Conservation (phyloP, 805 yeast genomes). For the Ogataea chonburiensis region DNA sequence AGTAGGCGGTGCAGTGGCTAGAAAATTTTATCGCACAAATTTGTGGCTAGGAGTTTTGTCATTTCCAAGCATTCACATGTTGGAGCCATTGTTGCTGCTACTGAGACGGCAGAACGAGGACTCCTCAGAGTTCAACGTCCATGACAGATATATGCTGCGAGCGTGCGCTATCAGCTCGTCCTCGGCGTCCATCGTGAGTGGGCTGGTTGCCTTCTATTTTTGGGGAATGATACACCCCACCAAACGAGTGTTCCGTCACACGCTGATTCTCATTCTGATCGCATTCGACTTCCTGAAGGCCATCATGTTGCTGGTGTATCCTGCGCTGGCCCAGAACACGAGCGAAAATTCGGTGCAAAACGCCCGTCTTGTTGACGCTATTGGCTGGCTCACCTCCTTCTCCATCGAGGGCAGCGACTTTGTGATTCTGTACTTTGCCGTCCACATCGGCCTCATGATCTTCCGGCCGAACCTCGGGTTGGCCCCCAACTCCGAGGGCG, state of each 20-base stretch:
- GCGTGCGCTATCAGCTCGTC: slow-evolving; percentile 50
- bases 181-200: slow-evolving; percentile 47
- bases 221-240: slow-evolving; percentile 63
- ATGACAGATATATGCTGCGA: slow-evolving; percentile 30
- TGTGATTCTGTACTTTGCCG: slow-evolving; percentile 77
- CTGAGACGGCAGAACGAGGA: slow-evolving; percentile 6
- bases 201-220: slow-evolving; percentile 60
- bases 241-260: slow-evolving; percentile 64
- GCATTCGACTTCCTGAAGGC: slow-evolving; percentile 76
- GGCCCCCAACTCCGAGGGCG: slow-evolving; percentile 68
- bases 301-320: slow-evolving; percentile 63
- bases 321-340: slow-evolving; percentile 31
- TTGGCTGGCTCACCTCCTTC: slow-evolving; percentile 80
- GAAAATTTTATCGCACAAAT: slow-evolving; percentile 5
- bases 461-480: slow-evolving; percentile 63
- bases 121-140: slow-evolving; percentile 3
- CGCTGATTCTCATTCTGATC: slow-evolving; percentile 65
- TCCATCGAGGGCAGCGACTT: slow-evolving; percentile 85
- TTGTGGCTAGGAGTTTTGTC: not conserved
- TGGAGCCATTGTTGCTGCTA: not conserved
- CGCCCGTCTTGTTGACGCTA: slow-evolving; percentile 52
- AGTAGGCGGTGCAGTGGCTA: slow-evolving; percentile 1
- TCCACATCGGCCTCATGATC: slow-evolving; percentile 75
- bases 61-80: too few species aligned
- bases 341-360: slow-evolving; percentile 13